These are phyloP conservation scores for Angomonas deanei DNA, from an alignment of 208 protist genomes.

Conservation along the genomic window DNA sequence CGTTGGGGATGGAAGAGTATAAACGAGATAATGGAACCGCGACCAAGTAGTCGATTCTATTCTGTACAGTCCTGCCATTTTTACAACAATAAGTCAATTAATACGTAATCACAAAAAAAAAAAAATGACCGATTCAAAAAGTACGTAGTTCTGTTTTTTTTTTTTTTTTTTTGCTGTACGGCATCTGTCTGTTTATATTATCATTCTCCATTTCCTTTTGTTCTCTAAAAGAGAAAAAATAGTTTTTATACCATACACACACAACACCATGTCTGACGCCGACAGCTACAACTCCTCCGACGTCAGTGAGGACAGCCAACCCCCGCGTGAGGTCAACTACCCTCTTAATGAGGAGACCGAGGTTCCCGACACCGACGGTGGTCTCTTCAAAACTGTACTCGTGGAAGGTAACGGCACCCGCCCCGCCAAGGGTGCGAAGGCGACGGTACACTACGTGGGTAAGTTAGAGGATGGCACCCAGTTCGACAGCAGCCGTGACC, in stretches of 20 bases:
- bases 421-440: conserved; percentile 75
- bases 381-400: conserved; percentile 77
- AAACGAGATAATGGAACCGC: conserved; percentile 7
- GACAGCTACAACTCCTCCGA: conserved; percentile 15
- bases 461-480: conserved; percentile 75
- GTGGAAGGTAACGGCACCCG: conserved; percentile 61
- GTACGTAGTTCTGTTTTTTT: not conserved
- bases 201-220: not conserved
- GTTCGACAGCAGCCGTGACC: conserved; percentile 89
- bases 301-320: conserved; percentile 60
- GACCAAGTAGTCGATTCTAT: conserved; percentile 14
- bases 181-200: not conserved
- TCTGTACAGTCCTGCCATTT: conserved; percentile 2
- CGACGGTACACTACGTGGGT: conserved; percentile 89
- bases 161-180: conserved; percentile 9
- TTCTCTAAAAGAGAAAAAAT: not conserved
- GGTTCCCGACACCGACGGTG: conserved; percentile 66
- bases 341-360: conserved; percentile 62
- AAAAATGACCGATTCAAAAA: not conserved
- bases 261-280: not conserved
- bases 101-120: conserved; percentile 6
- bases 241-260: not conserved
- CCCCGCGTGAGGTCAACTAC: conserved; percentile 61
- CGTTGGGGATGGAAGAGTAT: conserved; percentile 40
- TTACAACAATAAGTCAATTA: not conserved